Base-by-base conservation (phyloP, 177 flowering plant genomes). In the Tripterygium wilfordii region DNA sequence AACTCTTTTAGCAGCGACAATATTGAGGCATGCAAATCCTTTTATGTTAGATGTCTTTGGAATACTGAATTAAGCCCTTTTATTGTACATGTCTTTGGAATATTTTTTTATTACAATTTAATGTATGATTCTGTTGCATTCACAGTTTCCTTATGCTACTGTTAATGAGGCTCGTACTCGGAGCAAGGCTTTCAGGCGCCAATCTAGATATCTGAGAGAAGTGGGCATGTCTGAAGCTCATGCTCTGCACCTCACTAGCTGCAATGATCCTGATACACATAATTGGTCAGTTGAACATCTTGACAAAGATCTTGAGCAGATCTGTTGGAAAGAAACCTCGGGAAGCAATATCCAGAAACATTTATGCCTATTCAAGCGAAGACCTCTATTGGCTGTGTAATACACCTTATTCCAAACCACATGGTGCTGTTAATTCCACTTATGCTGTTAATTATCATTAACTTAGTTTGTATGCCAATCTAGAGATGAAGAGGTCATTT, bases 1-100 rank as follows among this genome's bases (percentile, higher is more conserved):
- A 78, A 91, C 60, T 43, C 72, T 23, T 85, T 69, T 39, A 83
- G 96, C 72, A 54, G 72, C 42, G 70, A 80, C 59, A 88, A 88
- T 47, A 71, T 2, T 77, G 95, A 88, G 95, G 92, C 65, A 70
- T 37, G 61, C n/a, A 38, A 41, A 21, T 10, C 9, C 19, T 41
- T 17, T 15, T 31, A 15, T 33, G 20, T 3, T 16, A 35, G 15
- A 45, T 17, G 15, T 41, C 20, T 49, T 42, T 16, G 40, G 20
- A 29, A 42, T 15, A 10, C 20, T 17, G 19, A n/a, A n/a, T n/a
- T n/a, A n/a, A 23, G 12, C 36, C 20, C 20, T 46, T 8, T 12
- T 26, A 32, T 12, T 30, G 33, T 30, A 6, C 33, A 30, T 30
- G 12, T 12, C 12, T 30, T 12, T 30, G n/a, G n/a, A n/a, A n/a